Evolutionary conservation across 2,329 filamentous ascomycete species (phyloP).

Genomic region (Malbranchea cinnamomea): DNA sequence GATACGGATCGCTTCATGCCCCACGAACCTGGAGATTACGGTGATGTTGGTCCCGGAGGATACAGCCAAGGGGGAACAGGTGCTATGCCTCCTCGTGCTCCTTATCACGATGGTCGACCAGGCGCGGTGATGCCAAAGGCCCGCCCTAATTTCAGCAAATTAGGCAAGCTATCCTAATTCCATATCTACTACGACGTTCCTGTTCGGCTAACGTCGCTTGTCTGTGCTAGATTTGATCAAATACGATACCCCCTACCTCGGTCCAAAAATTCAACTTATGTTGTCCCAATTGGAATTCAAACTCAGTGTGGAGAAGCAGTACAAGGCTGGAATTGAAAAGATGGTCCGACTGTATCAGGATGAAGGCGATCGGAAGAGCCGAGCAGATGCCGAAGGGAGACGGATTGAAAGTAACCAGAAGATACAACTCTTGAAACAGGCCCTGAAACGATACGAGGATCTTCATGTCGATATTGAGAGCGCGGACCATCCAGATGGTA

Average conservation of each 20-base stretch:
- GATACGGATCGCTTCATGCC: constrained; percentile 41
- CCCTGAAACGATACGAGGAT: constrained; percentile 91
- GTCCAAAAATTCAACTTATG: constrained; percentile 97
- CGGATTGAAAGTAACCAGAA: constrained; percentile 95
- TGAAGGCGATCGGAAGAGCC: constrained; percentile 93
- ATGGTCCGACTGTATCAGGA: constrained; percentile 97
- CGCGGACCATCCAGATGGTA: constrained; percentile 67
- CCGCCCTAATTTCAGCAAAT: constrained; percentile 85
- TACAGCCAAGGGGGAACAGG: constrained; percentile 50
- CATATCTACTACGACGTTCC: not conserved
- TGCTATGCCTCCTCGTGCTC: constrained; percentile 66
- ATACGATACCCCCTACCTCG: constrained; percentile 90
- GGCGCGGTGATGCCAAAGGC: constrained; percentile 54
- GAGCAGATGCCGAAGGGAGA: constrained; percentile 76
- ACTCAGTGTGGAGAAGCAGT: constrained; percentile 95
- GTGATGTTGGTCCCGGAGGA: constrained; percentile 35
- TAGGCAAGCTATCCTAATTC: constrained; percentile 48
- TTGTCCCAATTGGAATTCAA: constrained; percentile 97
- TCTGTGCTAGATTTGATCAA: constrained; percentile 74
- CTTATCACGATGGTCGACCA: constrained; percentile 60
- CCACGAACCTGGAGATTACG: constrained; percentile 49
- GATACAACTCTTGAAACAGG: constrained; percentile 88
- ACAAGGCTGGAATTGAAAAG: constrained; percentile 97
- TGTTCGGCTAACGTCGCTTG: constrained; percentile 9
- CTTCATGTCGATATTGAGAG: constrained; percentile 84